Percentiles rank a stretch among this genome's conserved stretches.
phyloP scores from a whole-genome alignment of 2,329 filamentous ascomycete genomes.

The Lecanicillium sp. region DNA sequence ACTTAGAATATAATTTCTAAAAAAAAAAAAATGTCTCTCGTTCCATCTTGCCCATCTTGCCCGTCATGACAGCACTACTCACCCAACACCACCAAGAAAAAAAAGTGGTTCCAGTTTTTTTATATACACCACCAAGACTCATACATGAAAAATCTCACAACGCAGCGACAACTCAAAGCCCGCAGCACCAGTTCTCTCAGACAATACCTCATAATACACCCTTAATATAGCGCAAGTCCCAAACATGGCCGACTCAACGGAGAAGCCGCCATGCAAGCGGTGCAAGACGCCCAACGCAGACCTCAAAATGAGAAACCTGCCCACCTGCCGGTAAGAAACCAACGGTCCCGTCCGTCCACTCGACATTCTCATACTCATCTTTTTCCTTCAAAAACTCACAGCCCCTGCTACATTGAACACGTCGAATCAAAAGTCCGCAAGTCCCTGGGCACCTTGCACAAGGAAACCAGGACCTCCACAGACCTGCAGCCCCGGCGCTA shows the following conservation, averaged over 20 bases:
- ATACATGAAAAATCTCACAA: too few species aligned
- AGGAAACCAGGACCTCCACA: slow-evolving; percentile 32
- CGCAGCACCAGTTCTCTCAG: too few species aligned
- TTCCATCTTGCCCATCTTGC: too few species aligned
- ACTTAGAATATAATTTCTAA: too few species aligned
- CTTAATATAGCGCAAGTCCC: neutral
- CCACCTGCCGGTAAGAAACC: slow-evolving; percentile 19
- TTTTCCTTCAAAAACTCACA: slow-evolving; percentile 9
- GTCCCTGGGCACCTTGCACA: slow-evolving; percentile 49
- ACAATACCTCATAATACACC: too few species aligned
- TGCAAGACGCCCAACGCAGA: slow-evolving; percentile 14
- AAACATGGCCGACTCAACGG: neutral
- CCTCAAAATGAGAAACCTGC: slow-evolving; percentile 15
- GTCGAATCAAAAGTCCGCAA: slow-evolving; percentile 73
- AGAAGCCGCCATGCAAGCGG: slow-evolving; percentile 11
- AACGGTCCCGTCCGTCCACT: neutral
- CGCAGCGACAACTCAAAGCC: too few species aligned
- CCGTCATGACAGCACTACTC: too few species aligned
- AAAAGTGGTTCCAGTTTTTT: too few species aligned
- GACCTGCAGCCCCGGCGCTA: slow-evolving; percentile 37
- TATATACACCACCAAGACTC: too few species aligned
- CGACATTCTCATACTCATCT: slow-evolving; percentile 5
- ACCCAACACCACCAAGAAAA: too few species aligned
- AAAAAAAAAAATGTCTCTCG: too few species aligned
- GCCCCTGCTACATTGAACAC: slow-evolving; percentile 70